Base-by-base conservation (phyloP, 768 basidiomycete species). In the Exidia glandulosa region DNA sequence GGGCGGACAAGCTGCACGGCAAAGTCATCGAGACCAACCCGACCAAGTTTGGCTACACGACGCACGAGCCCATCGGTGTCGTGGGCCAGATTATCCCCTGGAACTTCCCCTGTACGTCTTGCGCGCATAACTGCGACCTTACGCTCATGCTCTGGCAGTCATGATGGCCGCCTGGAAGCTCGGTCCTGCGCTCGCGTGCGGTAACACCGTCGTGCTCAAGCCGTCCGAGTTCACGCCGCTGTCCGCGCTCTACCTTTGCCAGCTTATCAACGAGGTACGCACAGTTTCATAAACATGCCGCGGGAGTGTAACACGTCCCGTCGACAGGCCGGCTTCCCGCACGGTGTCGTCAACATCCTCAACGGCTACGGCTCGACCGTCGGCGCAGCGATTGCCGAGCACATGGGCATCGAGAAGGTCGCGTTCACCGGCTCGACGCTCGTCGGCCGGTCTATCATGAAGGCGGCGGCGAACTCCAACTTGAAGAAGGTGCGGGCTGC, bases 151-250 rank as follows among this genome's bases (percentile, higher is more conserved):
- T 58, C 14, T n/a, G 31, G 48, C 29, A 59, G 58, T 59, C 25
- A 23, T 52, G 12, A 59, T 59, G 58, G 41, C 48, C 50, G 10
- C 86, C 31, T 94, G 93, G 93, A 96, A 97, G 73, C 82, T 95
- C 50, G 93, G 88, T 13, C 94, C 93, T 12, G 92, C 94, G 14
- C 81, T 97, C 59, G 92, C 94, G 7, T 83, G 84, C 58, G 93
- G 94, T 34, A 94, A 92, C 73, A 91, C 90, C 27, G 86, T 95
- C 68, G 87, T 97, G 66, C 88, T 98, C 86, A 97, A 96, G 71
- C 91, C 94, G 2, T 93, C 89, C 14, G 92, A 94, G 71, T 69
- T 91, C 58, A 90, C 88, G 1, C 90, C 90, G 12, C 76, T 94
- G 56, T 88, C 90, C 29, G 90, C 90, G 7, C 77, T 94, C 64